Percentiles rank a stretch among this genome's conserved stretches.
Evolutionary conservation across 2,329 filamentous ascomycete species (phyloP).

Genomic region (Chaetomium olivaceum): DNA sequence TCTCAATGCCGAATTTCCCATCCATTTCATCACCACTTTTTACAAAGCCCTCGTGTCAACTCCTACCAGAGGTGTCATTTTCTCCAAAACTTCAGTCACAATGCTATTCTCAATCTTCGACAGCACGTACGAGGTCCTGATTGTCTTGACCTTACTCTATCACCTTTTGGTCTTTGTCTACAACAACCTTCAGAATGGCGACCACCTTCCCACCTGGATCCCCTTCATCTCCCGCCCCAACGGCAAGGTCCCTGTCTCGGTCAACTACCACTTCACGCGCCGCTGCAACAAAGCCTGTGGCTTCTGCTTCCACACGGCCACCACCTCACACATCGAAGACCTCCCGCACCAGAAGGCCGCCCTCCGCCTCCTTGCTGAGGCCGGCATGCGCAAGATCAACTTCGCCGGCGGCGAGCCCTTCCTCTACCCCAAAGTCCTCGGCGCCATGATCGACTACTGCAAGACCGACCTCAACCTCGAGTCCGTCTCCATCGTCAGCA

Average conservation of each 20-base stretch:
- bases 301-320: conserved; percentile 61
- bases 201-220: not conserved
- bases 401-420: conserved; percentile 41
- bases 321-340: conserved; percentile 45
- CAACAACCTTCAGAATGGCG: not conserved
- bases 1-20: not conserved
- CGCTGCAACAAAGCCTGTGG: conserved; percentile 40
- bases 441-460: conserved; percentile 47
- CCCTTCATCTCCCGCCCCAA: not conserved
- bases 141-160: not conserved
- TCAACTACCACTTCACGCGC: conserved; percentile 30
- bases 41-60: not conserved
- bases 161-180: not conserved
- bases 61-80: not conserved
- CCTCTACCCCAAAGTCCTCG: conserved; percentile 40
- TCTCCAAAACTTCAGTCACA: not conserved
- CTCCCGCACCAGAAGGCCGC: conserved; percentile 47
- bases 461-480: conserved; percentile 52
- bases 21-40: not conserved
- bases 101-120: not conserved
- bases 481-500: conserved; percentile 55
- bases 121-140: not conserved
- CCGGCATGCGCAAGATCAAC: conserved; percentile 37
- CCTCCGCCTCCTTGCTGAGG: conserved; percentile 47
- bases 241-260: conserved; percentile 23